Evolutionary conservation across 768 basidiomycete species (phyloP).

Genomic region (Amanita pseudoporphyria): DNA sequence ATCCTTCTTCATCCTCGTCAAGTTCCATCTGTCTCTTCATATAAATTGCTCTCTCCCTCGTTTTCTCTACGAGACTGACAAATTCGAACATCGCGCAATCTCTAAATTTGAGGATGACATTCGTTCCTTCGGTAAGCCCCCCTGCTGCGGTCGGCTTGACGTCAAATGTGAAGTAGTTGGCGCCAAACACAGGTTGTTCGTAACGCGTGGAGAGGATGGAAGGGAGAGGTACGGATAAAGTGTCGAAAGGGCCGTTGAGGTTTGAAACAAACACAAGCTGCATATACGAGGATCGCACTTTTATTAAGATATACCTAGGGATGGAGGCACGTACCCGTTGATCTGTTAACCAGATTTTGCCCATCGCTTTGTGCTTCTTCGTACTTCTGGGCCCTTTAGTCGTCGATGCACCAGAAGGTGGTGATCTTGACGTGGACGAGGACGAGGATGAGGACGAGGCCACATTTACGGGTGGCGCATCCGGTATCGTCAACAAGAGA

Average conservation of each 20-base stretch:
- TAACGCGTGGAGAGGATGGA: constrained; percentile 61
- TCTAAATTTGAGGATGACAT: constrained; percentile 57
- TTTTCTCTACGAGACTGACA: constrained; percentile 63
- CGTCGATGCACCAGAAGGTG: not conserved
- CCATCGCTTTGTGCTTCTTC: constrained; percentile 49
- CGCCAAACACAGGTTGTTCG: constrained; percentile 65
- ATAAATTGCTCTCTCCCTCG: constrained; percentile 64
- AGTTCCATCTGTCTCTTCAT: constrained; percentile 57
- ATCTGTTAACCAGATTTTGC: constrained; percentile 59
- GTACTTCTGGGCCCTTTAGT: constrained; percentile 45
- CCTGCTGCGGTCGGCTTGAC: constrained; percentile 59
- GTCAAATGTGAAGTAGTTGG: constrained; percentile 59
- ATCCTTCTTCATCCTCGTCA: constrained; percentile 52
- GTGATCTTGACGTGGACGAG: not conserved
- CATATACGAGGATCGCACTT: not conserved
- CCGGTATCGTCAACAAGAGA: constrained; percentile 47
- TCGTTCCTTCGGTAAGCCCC: constrained; percentile 56
- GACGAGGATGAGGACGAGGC: constrained; percentile 13
- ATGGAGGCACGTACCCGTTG: constrained; percentile 44
- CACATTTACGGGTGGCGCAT: constrained; percentile 31
- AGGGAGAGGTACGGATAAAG: constrained; percentile 50
- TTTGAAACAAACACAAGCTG: constrained; percentile 55
- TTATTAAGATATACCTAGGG: not conserved
- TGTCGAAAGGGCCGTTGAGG: constrained; percentile 27
- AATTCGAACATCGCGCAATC: constrained; percentile 68